Evolutionary conservation across 176 grass and related monocot genomes (phyloP).

Genomic region (Chrysopogon serrulatus): DNA sequence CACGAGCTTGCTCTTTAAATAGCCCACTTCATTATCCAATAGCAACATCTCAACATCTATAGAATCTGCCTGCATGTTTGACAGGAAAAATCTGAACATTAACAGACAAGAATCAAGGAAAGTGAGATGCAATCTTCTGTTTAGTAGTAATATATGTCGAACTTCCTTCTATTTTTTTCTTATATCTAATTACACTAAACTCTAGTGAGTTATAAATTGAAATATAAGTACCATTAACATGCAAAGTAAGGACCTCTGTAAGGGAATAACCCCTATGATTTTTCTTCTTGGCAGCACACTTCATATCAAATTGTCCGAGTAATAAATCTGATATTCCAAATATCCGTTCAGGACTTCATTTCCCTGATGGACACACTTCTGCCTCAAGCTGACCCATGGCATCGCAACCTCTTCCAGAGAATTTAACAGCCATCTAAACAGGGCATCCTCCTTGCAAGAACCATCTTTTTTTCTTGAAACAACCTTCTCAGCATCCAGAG

Average conservation of each 20-base stretch:
- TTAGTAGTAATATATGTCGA: background rate
- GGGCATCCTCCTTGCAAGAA: background rate
- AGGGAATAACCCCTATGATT: background rate
- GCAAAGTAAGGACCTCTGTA: background rate
- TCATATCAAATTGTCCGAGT: background rate
- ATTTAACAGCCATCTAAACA: background rate
- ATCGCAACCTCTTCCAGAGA: background rate
- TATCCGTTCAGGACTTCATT: background rate
- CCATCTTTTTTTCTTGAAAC: background rate
- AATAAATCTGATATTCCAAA: background rate
- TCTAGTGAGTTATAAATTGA: background rate
- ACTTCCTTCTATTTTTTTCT: background rate
- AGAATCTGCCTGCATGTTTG: background rate
- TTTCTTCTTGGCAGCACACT: background rate
- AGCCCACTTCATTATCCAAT: background rate
- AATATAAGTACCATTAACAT: background rate
- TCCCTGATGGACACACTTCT: constrained; percentile 21
- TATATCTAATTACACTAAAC: background rate
- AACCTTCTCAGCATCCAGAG: background rate
- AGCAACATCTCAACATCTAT: constrained; percentile 10
- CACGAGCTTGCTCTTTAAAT: constrained; percentile 8
- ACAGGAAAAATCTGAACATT: background rate
- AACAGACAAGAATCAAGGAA: background rate
- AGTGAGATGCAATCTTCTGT: background rate
- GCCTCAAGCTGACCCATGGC: constrained; percentile 4